Base-by-base conservation (phyloP, 1,139 yeast species). In the Magnusiomyces tetraspermus region DNA sequence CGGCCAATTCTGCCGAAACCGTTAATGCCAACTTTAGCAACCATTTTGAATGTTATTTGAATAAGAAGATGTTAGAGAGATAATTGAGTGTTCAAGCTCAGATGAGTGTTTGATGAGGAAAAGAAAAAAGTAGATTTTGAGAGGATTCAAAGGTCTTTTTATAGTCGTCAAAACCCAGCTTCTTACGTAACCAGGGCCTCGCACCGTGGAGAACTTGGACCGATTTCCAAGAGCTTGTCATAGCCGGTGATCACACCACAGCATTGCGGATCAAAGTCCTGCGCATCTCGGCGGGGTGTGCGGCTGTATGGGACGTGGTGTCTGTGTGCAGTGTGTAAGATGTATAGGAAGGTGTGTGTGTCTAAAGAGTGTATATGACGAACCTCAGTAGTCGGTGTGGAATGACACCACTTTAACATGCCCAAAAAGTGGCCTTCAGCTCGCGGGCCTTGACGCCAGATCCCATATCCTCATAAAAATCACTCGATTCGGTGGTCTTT, bases 1-100 rank as follows among this genome's bases (percentile, higher is more conserved):
- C 94, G 87, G 63, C 94, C 94, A 65, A 84, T 84, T 74, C 94
- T 82, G 66, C 94, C 94, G 83, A 84, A 84, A 69, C 92, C 92
- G 83, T 84, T 84, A 72, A 84, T 85, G 77, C 92, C 92, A 71
- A 84, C 76, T 59, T 71, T 69, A 61, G 67, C 64, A 61, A 65
- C 71, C 73, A 70, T 72, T 65, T 48, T 55, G 53, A 51, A 40
- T 30, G 21, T 28, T 31, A 4, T 45, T 30, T 8, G 19, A 31
- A 19, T 2, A 11, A 37, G 49, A 33, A 30, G 19, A 24, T 36
- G 6, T 2, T 6, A n/a, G n/a, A 17, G 21, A 30, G 21, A 19
- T 8, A n/a, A n/a, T n/a, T 48, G 19, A 26, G 15, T 33, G 19
- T 10, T n/a, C n/a, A 38, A 44, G n/a, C 19, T n/a, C 13, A 17